These are phyloP conservation scores for Hysterangium stoloniferum DNA, from an alignment of 768 basidiomycete genomes.

Conservation along the genomic window DNA sequence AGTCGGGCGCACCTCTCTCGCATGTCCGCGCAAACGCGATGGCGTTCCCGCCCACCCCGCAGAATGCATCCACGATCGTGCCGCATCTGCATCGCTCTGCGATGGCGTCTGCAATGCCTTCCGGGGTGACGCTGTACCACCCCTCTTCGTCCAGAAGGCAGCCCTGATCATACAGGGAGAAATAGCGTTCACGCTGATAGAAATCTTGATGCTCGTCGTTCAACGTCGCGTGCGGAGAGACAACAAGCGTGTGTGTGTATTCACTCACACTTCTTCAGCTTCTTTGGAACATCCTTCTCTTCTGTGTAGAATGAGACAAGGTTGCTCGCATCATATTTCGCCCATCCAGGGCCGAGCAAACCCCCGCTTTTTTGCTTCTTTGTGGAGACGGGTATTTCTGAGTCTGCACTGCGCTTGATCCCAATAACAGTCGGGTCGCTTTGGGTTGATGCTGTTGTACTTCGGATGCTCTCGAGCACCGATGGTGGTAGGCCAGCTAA, in stretches of 20 bases:
- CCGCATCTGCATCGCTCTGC: constrained; percentile 86
- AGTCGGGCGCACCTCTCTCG: constrained; percentile 65
- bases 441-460: background rate
- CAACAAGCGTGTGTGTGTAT: background rate
- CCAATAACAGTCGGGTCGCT: background rate
- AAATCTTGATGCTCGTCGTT: constrained; percentile 51
- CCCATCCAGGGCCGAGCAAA: constrained; percentile 23
- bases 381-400: background rate
- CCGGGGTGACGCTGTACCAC: constrained; percentile 98
- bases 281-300: constrained; percentile 60
- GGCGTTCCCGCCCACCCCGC: constrained; percentile 95
- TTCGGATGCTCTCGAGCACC: background rate
- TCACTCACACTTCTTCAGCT: constrained; percentile 75
- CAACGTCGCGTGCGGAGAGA: background rate
- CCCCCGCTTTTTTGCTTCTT: constrained; percentile 21
- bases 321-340: constrained; percentile 59
- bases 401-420: background rate
- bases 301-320: constrained; percentile 67
- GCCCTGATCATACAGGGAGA: constrained; percentile 72
- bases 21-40: constrained; percentile 97
- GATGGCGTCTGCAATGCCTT: constrained; percentile 85
- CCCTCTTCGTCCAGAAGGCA: constrained; percentile 90
- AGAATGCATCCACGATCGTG: constrained; percentile 88
- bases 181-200: constrained; percentile 72
- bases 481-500: background rate